Conservation (phyloP, 2,329 filamentous ascomycete species). For the Scytalidium sp. region DNA sequence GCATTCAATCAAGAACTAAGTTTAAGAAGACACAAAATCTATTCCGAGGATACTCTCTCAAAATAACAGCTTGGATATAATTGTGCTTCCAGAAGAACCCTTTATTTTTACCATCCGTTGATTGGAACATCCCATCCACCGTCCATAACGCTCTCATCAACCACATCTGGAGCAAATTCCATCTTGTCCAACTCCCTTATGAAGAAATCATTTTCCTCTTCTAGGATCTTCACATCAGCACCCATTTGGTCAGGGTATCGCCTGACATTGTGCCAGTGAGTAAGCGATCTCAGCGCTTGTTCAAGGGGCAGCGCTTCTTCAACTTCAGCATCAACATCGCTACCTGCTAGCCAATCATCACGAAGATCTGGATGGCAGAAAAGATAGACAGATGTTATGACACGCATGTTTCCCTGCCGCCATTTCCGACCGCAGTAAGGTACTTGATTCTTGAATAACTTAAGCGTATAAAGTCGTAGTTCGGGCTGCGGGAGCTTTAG, state of each 20-base stretch:
- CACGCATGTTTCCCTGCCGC: conserved; percentile 97
- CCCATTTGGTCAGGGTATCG: conserved; percentile 77
- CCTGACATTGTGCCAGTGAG: conserved; percentile 91
- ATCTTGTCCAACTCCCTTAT: conserved; percentile 72
- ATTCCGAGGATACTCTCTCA: too few relatives aligned
- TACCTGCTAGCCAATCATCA: conserved; percentile 91
- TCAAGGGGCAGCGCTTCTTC: conserved; percentile 91
- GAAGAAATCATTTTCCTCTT: conserved; percentile 78
- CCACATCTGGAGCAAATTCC: conserved; percentile 36
- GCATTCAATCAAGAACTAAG: too few relatives aligned
- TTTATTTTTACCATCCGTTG: not conserved
- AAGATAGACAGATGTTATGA: conserved; percentile 95
- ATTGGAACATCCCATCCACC: conserved; percentile 17
- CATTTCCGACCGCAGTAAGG: conserved; percentile 98
- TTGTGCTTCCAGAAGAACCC: too few relatives aligned
- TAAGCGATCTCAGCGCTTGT: conserved; percentile 82
- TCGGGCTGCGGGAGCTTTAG: conserved; percentile 87
- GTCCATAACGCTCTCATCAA: conserved; percentile 24
- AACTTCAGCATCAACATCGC: conserved; percentile 89
- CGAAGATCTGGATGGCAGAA: conserved; percentile 89
- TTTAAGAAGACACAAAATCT: too few relatives aligned
- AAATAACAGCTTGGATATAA: too few relatives aligned
- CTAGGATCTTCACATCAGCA: conserved; percentile 49
- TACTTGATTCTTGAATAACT: conserved; percentile 97
- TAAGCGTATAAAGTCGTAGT: conserved; percentile 89